Evolutionary conservation across 768 basidiomycete genomes (phyloP).

Genomic region (Pisolithus microcarpus): DNA sequence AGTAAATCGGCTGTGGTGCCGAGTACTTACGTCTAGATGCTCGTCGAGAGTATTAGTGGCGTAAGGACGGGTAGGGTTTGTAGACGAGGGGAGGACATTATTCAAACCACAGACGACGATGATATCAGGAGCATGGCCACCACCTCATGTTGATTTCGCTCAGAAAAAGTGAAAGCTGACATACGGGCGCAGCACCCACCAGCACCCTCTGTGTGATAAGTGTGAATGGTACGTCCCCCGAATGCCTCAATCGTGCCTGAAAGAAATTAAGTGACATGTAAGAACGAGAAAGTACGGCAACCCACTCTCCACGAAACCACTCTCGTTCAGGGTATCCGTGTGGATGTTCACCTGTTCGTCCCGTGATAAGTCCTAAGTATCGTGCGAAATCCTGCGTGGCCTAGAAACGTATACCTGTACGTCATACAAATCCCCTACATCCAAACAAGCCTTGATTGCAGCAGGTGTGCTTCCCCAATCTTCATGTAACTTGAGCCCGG

Average conservation of each 20-base stretch:
- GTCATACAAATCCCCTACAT: conserved; percentile 85
- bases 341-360: conserved; percentile 60
- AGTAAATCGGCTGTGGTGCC: not conserved
- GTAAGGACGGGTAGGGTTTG: conserved; percentile 93
- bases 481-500: conserved; percentile 92
- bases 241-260: conserved; percentile 85
- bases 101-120: conserved; percentile 89
- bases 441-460: conserved; percentile 67
- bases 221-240: conserved; percentile 87
- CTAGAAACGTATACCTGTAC: conserved; percentile 66
- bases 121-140: conserved; percentile 96
- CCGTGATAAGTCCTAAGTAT: conserved; percentile 34
- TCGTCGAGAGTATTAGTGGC: conserved; percentile 90
- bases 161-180: not conserved
- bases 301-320: conserved; percentile 91
- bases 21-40: conserved; percentile 80
- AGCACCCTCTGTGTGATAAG: conserved; percentile 95
- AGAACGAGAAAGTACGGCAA: conserved; percentile 2
- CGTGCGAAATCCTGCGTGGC: not conserved
- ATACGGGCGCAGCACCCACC: conserved; percentile 35
- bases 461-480: conserved; percentile 94
- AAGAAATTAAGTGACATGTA: conserved; percentile 4
- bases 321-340: conserved; percentile 95
- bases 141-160: conserved; percentile 39
- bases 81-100: conserved; percentile 93